Evolutionary conservation across 2,329 filamentous ascomycete genomes (phyloP), one percentile per base, ranked within the genome.

Genomic region (Conoideocrella luteorostrata): DNA sequence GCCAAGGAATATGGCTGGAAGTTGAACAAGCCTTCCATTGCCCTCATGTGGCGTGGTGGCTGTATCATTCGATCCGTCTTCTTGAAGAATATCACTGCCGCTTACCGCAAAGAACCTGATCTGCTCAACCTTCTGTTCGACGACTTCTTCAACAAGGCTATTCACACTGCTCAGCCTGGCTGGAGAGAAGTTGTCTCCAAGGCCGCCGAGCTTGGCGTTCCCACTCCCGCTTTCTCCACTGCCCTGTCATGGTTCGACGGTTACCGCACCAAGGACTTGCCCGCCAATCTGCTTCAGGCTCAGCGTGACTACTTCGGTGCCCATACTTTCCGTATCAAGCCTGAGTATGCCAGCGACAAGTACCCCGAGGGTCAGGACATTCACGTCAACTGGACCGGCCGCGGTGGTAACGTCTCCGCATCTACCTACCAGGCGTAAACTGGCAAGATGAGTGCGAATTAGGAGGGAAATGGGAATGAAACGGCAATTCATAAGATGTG

Each of bases 31-130:
- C 93, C 93, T 54, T 95, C 94, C 60, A 98, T 98, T 63, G 93
- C 93, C 59, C 86, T 98, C 65, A 98, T 98, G 93, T 98, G 93
- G 93, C 88, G 93, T 68, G 93, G 93, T 75, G 93, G 93, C 59
- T 98, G 93, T 81, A 98, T 98, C 62, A 98, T 98, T 75, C 91
- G 93, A 70, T 97, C 93, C 55, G 93, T 98, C 65, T 98, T 98
- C 88, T 77, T 98, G 56, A 97, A 97, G 84, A 91, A 98, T 69
- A 98, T 98, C 74, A 98, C 93, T 59, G 84, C 84, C 55, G 93
- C 93, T 43, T 98, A 96, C 82, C 91, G 91, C 73, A 82, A 80
- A 57, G 83, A 96, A 77, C 86, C 88, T 54, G 86, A 96, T 54
- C 86, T 98, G 54, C 86, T 96, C 83, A 98, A 98, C 80, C 75